phyloP scores from a whole-genome alignment of 78 protist genomes.

The Pirum gemmata region DNA sequence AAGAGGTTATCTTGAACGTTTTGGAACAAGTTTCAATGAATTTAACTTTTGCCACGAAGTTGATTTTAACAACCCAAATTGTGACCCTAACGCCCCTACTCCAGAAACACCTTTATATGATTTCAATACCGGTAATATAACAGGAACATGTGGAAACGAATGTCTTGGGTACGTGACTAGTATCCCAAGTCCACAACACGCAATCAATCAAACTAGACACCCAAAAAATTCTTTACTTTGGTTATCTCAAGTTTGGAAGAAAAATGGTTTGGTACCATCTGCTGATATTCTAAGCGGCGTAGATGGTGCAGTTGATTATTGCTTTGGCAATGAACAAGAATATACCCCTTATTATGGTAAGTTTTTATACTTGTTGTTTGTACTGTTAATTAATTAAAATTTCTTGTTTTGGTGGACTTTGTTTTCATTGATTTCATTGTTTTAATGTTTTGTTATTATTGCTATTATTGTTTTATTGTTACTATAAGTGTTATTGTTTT shows the following conservation, averaged over 20 bases:
- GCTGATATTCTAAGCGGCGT: slow-evolving; percentile 3
- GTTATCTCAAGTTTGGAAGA: not conserved
- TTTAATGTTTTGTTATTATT: no score
- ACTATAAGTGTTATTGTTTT: no score
- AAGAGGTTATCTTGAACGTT: slow-evolving; percentile 11
- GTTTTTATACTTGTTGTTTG: no score
- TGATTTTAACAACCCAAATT: not conserved
- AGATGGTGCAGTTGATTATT: no score
- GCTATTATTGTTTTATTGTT: no score
- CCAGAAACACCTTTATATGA: slow-evolving; percentile 6
- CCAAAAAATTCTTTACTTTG: not conserved
- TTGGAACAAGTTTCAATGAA: not conserved
- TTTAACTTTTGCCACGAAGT: slow-evolving; percentile 5
- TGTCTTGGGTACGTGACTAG: not conserved
- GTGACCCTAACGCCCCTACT: not conserved
- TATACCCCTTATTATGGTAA: no score
- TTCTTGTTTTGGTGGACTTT: no score
- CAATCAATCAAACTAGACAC: not conserved
- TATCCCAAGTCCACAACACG: not conserved
- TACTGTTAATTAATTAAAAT: no score
- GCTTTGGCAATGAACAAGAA: no score
- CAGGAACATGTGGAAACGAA: not conserved
- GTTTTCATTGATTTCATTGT: no score
- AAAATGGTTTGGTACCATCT: not conserved
- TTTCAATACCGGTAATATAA: not conserved